Evolutionary conservation across 805 yeast species (phyloP).

Genomic region (Scheffersomyces coipomensis): DNA sequence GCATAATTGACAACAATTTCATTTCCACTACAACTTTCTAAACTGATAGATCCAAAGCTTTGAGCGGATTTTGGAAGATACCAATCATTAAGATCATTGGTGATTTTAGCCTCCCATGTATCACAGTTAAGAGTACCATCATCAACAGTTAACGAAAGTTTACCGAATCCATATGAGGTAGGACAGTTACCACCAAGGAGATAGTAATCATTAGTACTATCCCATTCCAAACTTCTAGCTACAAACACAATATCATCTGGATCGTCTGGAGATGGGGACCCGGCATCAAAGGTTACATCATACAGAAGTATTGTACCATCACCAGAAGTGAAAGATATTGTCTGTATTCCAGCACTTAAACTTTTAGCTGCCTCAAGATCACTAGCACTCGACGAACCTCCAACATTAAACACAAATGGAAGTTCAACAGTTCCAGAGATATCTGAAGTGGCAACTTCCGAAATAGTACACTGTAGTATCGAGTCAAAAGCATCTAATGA

Average conservation of each 20-base stretch:
- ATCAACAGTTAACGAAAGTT: conserved; percentile 9
- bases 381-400: neutral
- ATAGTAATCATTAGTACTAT: neutral
- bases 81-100: conserved; percentile 15
- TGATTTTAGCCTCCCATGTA: conserved; percentile 7
- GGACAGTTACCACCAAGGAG: conserved; percentile 8
- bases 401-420: neutral
- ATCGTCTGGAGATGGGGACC: neutral
- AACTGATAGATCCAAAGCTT: conserved; percentile 1
- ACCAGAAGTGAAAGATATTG: conserved; percentile 1
- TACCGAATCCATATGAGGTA: conserved; percentile 12
- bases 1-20: conserved; percentile 5
- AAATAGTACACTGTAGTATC: conserved; percentile 16
- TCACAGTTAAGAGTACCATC: conserved; percentile 13
- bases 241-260: neutral
- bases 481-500: conserved; percentile 2
- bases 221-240: neutral
- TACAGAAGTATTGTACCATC: neutral
- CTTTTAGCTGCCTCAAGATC: neutral
- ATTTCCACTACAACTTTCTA: conserved; percentile 9
- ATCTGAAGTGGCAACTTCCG: conserved; percentile 7
- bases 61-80: conserved; percentile 7
- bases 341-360: neutral
- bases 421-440: neutral
- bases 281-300: conserved; percentile 1